These are phyloP conservation scores for Zygoascus sp. DNA, from an alignment of 1,139 yeast species.

Conservation along the genomic window DNA sequence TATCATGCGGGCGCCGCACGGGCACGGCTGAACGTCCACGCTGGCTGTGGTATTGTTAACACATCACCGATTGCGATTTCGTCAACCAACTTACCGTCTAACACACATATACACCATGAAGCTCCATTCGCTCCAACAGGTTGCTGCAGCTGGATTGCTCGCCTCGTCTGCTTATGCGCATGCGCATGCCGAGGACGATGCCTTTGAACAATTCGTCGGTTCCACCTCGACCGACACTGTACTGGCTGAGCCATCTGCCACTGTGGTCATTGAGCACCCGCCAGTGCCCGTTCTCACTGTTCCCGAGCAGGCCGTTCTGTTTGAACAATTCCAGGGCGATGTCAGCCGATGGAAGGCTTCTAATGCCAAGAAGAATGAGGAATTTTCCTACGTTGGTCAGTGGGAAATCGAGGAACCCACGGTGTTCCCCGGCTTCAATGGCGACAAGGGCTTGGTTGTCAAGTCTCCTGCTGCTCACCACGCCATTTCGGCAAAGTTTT, in stretches of 20 bases:
- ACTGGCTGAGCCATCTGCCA: conserved; percentile 13
- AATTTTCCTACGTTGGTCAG: conserved; percentile 58
- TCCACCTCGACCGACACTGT: conserved; percentile 7
- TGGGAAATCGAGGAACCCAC: conserved; percentile 67
- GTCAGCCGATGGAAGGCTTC: conserved; percentile 61
- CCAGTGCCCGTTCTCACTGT: conserved; percentile 20
- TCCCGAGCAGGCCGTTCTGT: conserved; percentile 43
- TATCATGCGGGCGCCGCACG: neutral
- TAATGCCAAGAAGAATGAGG: conserved; percentile 49
- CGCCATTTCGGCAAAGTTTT: conserved; percentile 64
- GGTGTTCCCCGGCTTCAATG: conserved; percentile 52
- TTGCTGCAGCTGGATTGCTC: conserved; percentile 11
- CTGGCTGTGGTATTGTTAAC: neutral
- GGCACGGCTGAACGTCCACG: conserved; percentile 2
- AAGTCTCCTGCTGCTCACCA: conserved; percentile 73
- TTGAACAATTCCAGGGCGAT: conserved; percentile 61
- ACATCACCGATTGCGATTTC: conserved; percentile 2
- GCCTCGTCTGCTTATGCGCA: conserved; percentile 13
- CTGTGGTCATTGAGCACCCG: conserved; percentile 26
- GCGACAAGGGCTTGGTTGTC: conserved; percentile 71
- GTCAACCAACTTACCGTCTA: neutral
- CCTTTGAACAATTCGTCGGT: conserved; percentile 6
- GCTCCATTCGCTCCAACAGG: conserved; percentile 4
- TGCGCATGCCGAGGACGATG: conserved; percentile 3
- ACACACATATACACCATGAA: conserved; percentile 11